Conservation (phyloP, 768 basidiomycete genomes). For the Collybia nuda region DNA sequence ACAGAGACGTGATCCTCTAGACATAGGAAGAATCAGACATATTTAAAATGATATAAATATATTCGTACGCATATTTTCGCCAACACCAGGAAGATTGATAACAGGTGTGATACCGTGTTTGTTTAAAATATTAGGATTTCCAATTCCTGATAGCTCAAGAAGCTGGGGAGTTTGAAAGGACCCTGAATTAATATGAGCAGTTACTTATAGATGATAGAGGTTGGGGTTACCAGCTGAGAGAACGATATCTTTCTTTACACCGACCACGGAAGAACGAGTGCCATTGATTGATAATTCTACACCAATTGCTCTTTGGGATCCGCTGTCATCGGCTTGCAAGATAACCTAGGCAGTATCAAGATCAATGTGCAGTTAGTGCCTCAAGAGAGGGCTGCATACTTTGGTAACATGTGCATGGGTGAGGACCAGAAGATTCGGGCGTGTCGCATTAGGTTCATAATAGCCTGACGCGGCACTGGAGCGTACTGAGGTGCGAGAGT, state of each 20-base stretch:
- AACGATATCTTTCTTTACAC: not conserved
- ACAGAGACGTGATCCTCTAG: too few species aligned
- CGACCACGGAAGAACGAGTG: not conserved
- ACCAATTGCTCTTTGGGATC: constrained; percentile 6
- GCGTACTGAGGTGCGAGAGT: constrained; percentile 19
- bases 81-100: constrained; percentile 6
- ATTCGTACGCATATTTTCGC: constrained; percentile 1
- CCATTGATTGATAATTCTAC: constrained; percentile 26
- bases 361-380: too few species aligned
- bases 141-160: constrained; percentile 4
- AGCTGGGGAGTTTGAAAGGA: not conserved
- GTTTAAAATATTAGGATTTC: not conserved
- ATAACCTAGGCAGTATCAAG: not conserved
- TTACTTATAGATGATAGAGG: too few species aligned
- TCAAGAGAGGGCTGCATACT: not conserved
- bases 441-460: constrained; percentile 21
- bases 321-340: not conserved
- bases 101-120: constrained; percentile 3
- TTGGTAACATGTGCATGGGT: constrained; percentile 20
- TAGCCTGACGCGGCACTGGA: constrained; percentile 25
- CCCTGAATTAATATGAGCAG: too few species aligned
- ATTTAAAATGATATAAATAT: not conserved
- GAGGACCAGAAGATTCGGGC: constrained; percentile 27
- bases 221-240: not conserved
- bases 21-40: too few species aligned